Percentiles rank a stretch among this genome's conserved stretches.
Conservation (phyloP, 345 rosid species). For the Bretschneidera sinensis region DNA sequence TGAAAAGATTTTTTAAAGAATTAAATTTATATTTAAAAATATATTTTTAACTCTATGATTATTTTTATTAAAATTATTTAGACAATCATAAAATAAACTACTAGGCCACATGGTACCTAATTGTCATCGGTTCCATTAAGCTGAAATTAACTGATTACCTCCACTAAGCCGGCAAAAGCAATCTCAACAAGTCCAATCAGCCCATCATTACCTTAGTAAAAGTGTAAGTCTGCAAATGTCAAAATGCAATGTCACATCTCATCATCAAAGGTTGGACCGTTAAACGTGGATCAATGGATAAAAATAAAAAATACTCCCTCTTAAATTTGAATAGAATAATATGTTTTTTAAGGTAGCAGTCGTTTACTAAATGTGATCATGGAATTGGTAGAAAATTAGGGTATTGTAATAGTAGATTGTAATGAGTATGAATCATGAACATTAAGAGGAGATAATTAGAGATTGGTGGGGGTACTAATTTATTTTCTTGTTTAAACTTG, state of each 20-base stretch:
- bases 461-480: not conserved
- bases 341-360: not conserved
- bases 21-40: no score
- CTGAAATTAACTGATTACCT: not conserved
- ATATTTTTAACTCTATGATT: no score
- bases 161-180: not conserved
- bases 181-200: not conserved
- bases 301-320: no score
- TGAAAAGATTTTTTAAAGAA: no score
- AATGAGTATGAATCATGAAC: slow-evolving; percentile 21
- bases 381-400: slow-evolving; percentile 7
- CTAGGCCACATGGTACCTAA: no score
- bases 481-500: not conserved
- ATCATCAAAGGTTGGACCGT: not conserved
- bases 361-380: slow-evolving; percentile 21
- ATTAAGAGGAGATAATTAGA: not conserved
- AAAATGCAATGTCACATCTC: not conserved
- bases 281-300: no score
- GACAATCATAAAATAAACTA: no score
- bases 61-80: no score
- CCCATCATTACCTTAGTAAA: not conserved
- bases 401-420: no score
- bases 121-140: no score
- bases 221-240: not conserved
- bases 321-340: not conserved